A percentile compares a stretch with the other conserved stretches of the same genome.
phyloP scores from a whole-genome alignment of 371 early-diverging fungal genomes.

The Entomophthora muscae region DNA sequence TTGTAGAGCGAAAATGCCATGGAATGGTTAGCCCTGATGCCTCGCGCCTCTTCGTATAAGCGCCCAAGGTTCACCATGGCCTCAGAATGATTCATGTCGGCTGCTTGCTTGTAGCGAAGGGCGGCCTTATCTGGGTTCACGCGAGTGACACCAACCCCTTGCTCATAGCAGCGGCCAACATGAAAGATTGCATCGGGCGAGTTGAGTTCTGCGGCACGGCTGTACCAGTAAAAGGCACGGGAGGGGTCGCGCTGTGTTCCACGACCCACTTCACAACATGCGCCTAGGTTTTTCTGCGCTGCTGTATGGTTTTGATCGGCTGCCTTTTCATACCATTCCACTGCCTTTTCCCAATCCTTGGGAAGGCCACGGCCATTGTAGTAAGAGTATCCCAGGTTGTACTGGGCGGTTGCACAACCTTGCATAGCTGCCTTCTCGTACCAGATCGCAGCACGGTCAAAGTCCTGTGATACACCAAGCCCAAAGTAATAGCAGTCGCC shows the following conservation, averaged over 20 bases:
- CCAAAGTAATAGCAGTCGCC: constrained; percentile 70
- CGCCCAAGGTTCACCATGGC: constrained; percentile 13
- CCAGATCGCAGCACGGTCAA: constrained; percentile 44
- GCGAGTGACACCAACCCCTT: constrained; percentile 37
- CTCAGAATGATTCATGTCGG: constrained; percentile 35
- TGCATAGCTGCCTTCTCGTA: constrained; percentile 50
- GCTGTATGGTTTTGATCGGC: constrained; percentile 44
- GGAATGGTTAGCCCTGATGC: not conserved
- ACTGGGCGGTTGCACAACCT: constrained; percentile 64
- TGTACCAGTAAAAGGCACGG: constrained; percentile 36
- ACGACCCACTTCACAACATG: constrained; percentile 56
- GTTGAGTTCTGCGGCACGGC: constrained; percentile 31
- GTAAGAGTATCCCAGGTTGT: constrained; percentile 79
- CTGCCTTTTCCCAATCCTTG: constrained; percentile 36
- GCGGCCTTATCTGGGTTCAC: constrained; percentile 29
- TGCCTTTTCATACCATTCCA: constrained; percentile 48
- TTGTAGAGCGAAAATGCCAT: constrained; percentile 33
- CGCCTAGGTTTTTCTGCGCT: constrained; percentile 65
- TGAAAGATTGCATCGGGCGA: constrained; percentile 25
- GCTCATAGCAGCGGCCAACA: constrained; percentile 50
- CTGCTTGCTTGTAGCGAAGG: constrained; percentile 21
- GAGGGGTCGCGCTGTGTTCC: constrained; percentile 32
- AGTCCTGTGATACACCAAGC: constrained; percentile 41
- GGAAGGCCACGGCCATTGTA: constrained; percentile 69
- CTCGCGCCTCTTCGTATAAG: constrained; percentile 16